These are phyloP conservation scores for Fistulinella cinereoalba DNA, from an alignment of 1,284 basidiomycete species.

Conservation along the genomic window DNA sequence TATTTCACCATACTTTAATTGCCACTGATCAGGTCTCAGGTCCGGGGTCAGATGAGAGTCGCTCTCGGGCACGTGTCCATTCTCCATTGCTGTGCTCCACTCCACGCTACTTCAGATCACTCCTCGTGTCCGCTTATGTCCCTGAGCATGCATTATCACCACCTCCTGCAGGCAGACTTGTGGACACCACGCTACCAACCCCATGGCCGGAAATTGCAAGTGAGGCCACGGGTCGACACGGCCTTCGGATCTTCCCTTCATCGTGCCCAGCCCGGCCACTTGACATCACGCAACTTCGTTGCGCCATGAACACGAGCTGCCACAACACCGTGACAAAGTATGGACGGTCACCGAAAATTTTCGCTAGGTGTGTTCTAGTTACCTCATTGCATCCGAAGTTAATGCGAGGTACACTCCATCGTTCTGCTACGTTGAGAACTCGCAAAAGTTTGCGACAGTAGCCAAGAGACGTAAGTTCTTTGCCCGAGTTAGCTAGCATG, in stretches of 20 bases:
- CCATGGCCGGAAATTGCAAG: slow-evolving; percentile 4
- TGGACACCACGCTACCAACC: slow-evolving; percentile 15
- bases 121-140: slow-evolving; percentile 19
- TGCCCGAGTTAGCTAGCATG: too few species aligned
- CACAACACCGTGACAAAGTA: not conserved
- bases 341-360: not conserved
- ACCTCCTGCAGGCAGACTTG: slow-evolving; percentile 27
- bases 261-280: slow-evolving; percentile 14
- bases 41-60: slow-evolving; percentile 6
- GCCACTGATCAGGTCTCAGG: not conserved
- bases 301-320: slow-evolving; percentile 1
- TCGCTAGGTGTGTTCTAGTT: slow-evolving; percentile 8
- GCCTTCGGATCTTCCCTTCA: slow-evolving; percentile 23
- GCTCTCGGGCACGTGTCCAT: slow-evolving; percentile 21
- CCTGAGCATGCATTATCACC: slow-evolving; percentile 12
- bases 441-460: slow-evolving; percentile 4
- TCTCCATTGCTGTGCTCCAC: slow-evolving; percentile 10
- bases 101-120: slow-evolving; percentile 1
- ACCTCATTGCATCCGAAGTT: slow-evolving; percentile 10
- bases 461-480: slow-evolving; percentile 11
- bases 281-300: slow-evolving; percentile 11
- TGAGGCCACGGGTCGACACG: slow-evolving; percentile 12
- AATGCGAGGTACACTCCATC: not conserved
- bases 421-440: not conserved
- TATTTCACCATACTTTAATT: not conserved